phyloP scores from a whole-genome alignment of 169 alveolate species.

The Theileria equi region DNA sequence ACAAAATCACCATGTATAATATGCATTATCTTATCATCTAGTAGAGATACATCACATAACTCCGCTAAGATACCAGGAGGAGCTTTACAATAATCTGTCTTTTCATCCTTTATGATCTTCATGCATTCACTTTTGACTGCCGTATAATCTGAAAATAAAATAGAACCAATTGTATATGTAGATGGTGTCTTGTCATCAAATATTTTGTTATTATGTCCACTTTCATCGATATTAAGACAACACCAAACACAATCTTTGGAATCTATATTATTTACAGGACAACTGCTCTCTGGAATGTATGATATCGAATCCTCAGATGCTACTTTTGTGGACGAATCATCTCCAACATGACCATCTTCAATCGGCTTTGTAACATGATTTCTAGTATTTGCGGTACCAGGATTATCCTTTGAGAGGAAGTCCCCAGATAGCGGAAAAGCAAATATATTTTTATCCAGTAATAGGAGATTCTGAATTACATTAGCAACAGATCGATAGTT shows the following conservation, averaged over 20 bases:
- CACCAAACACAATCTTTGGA: conserved; percentile 55
- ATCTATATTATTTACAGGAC: conserved; percentile 15
- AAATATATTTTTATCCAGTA: conserved; percentile 14
- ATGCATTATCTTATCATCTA: conserved; percentile 49
- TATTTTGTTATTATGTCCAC: conserved; percentile 25
- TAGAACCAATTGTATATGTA: conserved; percentile 11
- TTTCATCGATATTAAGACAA: conserved; percentile 33
- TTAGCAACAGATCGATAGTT: conserved; percentile 40
- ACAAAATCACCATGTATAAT: conserved; percentile 45
- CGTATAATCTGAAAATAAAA: conserved; percentile 25
- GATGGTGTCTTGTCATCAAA: conserved; percentile 59
- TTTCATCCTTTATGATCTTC: not conserved
- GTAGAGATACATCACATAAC: conserved; percentile 23
- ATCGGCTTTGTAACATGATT: no score
- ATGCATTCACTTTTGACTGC: conserved; percentile 4
- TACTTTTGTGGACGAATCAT: no score
- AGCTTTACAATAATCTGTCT: not conserved
- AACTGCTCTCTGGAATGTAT: not conserved
- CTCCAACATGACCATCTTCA: no score
- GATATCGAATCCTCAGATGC: no score
- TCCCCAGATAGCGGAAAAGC: not conserved
- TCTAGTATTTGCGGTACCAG: no score
- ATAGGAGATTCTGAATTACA: conserved; percentile 30
- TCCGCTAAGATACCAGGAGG: conserved; percentile 13
- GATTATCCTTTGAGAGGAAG: no score